Evolutionary conservation across 2,329 filamentous ascomycete genomes (phyloP).

Genomic region (Fusarium udum): DNA sequence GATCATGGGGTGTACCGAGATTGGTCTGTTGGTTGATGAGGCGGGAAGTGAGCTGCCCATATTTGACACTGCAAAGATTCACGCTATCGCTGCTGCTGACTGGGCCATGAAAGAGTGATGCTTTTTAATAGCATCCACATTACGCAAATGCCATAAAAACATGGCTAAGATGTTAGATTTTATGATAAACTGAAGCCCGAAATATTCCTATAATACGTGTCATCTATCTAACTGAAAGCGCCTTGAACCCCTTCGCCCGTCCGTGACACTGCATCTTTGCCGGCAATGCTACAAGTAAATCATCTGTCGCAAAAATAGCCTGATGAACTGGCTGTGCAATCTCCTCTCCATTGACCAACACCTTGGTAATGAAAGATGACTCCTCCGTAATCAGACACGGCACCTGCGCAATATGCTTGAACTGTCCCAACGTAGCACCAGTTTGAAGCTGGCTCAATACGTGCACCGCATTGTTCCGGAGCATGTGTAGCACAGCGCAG

Average conservation of each 20-base stretch:
- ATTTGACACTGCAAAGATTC: slow-evolving; percentile 40
- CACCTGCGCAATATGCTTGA: background rate
- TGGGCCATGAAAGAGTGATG: slow-evolving; percentile 31
- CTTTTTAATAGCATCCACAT: rapidly evolving
- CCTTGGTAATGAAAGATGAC: background rate
- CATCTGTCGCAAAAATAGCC: background rate
- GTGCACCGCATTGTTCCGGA: background rate
- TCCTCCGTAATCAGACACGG: background rate
- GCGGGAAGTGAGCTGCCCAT: slow-evolving; percentile 21
- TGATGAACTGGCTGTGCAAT: background rate
- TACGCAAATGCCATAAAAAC: background rate
- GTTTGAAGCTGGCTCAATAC: background rate
- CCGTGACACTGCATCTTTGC: background rate
- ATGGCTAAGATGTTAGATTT: rapidly evolving
- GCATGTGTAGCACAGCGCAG: background rate
- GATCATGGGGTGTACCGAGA: slow-evolving; percentile 42
- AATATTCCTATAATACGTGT: rapidly evolving
- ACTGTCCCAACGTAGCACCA: background rate
- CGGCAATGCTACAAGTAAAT: background rate
- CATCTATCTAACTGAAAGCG: background rate
- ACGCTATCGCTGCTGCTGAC: slow-evolving; percentile 37
- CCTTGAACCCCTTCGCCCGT: background rate
- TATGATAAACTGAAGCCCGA: background rate
- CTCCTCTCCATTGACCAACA: background rate
- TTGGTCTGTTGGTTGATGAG: slow-evolving; percentile 32